Evolutionary conservation across 225 moss, liverwort and hornwort genomes (phyloP).

Genomic region (Physcomitrium patens): DNA sequence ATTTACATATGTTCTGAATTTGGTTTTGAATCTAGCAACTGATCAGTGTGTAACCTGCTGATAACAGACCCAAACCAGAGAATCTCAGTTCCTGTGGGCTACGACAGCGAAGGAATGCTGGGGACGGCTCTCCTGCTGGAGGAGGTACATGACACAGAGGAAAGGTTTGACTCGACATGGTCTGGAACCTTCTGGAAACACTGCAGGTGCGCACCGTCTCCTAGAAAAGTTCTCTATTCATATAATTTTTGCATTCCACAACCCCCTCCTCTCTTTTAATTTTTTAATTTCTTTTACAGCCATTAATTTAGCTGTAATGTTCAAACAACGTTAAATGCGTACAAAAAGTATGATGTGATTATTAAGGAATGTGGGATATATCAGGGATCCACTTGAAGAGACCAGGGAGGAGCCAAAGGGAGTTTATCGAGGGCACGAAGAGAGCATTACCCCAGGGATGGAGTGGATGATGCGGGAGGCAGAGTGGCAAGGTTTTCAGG

Average conservation of each 20-base stretch:
- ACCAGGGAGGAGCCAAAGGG: slow-evolving; percentile 50
- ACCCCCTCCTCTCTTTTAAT: too few species aligned
- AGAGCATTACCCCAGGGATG: slow-evolving; percentile 41
- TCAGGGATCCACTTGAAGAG: slow-evolving; percentile 38
- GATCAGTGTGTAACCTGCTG: slow-evolving; percentile 9
- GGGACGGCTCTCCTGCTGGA: slow-evolving; percentile 50
- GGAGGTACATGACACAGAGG: slow-evolving; percentile 49
- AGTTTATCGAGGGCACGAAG: slow-evolving; percentile 47
- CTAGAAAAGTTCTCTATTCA: too few species aligned
- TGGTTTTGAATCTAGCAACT: not conserved
- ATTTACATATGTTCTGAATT: not conserved
- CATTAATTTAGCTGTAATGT: too few species aligned
- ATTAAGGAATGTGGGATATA: not conserved
- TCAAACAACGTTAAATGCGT: too few species aligned
- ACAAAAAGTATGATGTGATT: not conserved
- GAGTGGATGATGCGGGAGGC: slow-evolving; percentile 51
- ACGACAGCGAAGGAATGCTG: slow-evolving; percentile 40
- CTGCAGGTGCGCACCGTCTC: slow-evolving; percentile 32
- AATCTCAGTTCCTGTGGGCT: slow-evolving; percentile 50
- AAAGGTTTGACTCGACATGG: slow-evolving; percentile 58
- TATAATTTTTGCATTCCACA: too few species aligned
- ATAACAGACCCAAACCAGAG: slow-evolving; percentile 50
- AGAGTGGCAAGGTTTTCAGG: slow-evolving; percentile 58
- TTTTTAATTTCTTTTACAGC: too few species aligned
- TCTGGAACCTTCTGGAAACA: slow-evolving; percentile 52